A percentile compares a stretch with the other conserved stretches of the same genome.
phyloP scores from a whole-genome alignment of 768 basidiomycete genomes.

The Suillus spraguei region DNA sequence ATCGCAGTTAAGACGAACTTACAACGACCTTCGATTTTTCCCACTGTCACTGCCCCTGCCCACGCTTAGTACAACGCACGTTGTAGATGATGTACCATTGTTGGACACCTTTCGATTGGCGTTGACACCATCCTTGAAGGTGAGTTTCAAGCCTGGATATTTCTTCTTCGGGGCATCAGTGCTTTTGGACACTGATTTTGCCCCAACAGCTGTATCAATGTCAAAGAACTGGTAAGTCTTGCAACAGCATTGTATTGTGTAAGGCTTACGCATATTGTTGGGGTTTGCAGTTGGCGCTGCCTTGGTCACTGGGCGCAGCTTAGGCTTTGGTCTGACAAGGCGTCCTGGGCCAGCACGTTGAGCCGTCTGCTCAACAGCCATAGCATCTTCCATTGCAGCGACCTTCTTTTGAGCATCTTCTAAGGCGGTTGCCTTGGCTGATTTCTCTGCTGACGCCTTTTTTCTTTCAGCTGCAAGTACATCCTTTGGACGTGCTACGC shows the following conservation, averaged over 20 bases:
- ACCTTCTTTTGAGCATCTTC: neutral
- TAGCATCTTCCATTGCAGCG: neutral
- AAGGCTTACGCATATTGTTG: neutral
- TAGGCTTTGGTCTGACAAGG: conserved; percentile 6
- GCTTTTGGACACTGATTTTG: neutral
- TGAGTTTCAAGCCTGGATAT: neutral
- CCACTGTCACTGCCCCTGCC: neutral
- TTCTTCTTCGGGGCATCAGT: neutral
- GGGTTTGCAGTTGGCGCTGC: neutral
- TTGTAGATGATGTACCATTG: neutral
- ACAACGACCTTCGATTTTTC: neutral
- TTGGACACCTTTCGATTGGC: neutral
- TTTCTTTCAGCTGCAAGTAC: neutral
- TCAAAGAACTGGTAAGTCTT: neutral
- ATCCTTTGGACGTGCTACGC: neutral
- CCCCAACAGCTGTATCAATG: neutral
- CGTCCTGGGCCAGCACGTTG: neutral
- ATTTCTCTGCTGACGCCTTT: neutral
- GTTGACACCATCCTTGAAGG: neutral
- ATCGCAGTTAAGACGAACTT: neutral
- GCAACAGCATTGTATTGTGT: neutral
- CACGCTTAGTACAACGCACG: neutral
- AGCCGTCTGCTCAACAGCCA: conserved; percentile 4
- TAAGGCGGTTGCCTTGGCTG: neutral
- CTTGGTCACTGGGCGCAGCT: neutral